Conservation (phyloP, 805 yeast species). For the Metschnikowia orientalis region DNA sequence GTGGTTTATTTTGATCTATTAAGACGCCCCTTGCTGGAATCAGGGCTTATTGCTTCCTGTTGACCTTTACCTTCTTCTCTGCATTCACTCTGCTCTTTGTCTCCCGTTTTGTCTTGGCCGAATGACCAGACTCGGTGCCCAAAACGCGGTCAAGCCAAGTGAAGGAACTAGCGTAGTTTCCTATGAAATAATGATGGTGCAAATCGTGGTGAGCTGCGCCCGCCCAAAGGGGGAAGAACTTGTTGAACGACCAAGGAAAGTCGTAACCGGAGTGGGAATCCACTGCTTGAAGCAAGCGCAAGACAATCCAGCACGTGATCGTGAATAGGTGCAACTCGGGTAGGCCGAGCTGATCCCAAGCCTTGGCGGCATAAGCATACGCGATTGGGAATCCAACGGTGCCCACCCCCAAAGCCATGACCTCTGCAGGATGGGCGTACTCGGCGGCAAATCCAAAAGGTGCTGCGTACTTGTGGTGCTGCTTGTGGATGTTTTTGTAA, state of each 20-base stretch:
- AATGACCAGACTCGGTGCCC: constrained; percentile 55
- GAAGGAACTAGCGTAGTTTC: constrained; percentile 54
- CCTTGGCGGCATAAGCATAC: constrained; percentile 6
- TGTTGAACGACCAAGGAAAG: constrained; percentile 94
- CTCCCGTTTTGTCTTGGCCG: constrained; percentile 47
- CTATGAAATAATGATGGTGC: constrained; percentile 86
- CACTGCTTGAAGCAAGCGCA: constrained; percentile 91
- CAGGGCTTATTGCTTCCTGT: no score
- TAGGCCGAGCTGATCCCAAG: constrained; percentile 63
- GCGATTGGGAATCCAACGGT: constrained; percentile 93
- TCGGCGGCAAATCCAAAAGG: constrained; percentile 97
- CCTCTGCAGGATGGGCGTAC: constrained; percentile 96
- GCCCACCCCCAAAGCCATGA: constrained; percentile 85
- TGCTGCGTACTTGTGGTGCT: constrained; percentile 96
- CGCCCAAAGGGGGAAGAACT: constrained; percentile 93
- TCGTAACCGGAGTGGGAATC: constrained; percentile 98
- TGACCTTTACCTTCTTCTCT: constrained; percentile 29
- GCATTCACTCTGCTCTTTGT: constrained; percentile 38
- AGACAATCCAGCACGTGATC: constrained; percentile 80
- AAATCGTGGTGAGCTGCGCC: constrained; percentile 98
- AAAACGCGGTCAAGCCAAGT: constrained; percentile 54
- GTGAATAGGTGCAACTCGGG: constrained; percentile 78
- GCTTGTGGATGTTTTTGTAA: constrained; percentile 92
- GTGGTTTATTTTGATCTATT: no score
- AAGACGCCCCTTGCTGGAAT: no score